Evolutionary conservation across 352 stramenopile genomes (phyloP), one percentile per base, ranked within the genome.

Genomic region (Phytophthora parvispora): DNA sequence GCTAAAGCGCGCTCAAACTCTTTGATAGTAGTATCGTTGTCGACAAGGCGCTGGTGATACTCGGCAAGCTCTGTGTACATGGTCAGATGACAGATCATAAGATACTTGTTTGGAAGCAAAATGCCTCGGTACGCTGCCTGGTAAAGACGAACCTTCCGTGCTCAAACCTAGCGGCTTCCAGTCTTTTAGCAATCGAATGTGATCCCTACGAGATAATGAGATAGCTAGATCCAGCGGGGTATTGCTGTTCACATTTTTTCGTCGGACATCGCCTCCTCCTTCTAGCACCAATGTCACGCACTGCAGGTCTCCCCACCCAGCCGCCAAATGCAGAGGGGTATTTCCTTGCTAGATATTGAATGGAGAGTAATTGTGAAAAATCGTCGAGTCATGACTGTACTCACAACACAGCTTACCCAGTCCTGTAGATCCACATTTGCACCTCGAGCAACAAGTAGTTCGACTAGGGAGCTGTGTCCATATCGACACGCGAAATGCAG

Each of bases 401-500:
- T n/a, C n/a, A 7, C 10, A 55, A 6, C 16, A 6, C 24, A n/a
- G 31, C 61, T 49, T 66, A 91, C 82, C 60, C 71, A 77, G 40
- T 93, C 83, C 29, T 49, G 55, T 10, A 87, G 29, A 20, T 89
- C 78, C 1, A 82, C 72, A 38, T 83, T 75, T 2, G 84, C 84
- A 7, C 78, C 80, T 59, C 73, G 64, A n/a, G 64, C 64, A 8
- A 92, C 31, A 22, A 94, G 72, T 60, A 88, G 40, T 45, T 83
- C 65, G 13, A 91, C 78, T 4, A 89, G 60, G 0, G 72, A 48
- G 28, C 75, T 72, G 20, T 92, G 81, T 2, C 83, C 86, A 28
- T 83, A 83, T 2, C 84, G 79, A 20, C 81, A 80, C 4, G 84
- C 84, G 34, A 83, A 92, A 55, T 94, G 86, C 22, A 94, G 56